Base-by-base conservation (phyloP, 2,329 filamentous ascomycete genomes). In the Ascomycota sp. region DNA sequence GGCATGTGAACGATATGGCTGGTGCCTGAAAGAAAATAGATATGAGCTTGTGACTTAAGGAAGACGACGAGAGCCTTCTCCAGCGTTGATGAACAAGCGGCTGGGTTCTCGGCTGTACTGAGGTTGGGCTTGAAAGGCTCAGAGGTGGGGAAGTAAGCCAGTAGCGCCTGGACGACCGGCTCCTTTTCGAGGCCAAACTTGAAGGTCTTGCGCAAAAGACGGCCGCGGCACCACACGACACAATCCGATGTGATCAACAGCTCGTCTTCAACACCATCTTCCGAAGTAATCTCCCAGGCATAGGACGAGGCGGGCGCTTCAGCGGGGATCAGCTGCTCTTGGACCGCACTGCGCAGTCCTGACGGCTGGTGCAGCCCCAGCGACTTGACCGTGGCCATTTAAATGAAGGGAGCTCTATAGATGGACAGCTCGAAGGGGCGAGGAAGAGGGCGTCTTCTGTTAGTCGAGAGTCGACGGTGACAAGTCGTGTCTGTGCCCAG, bases 1-100 rank as follows among this genome's bases (percentile, higher is more conserved):
- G 86, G 86, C 47, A 98, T 71, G 50, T 92, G 82, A 32, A 95
- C 66, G 37, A 92, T 71, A 63, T 98, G 80, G 48, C 71, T 89
- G 27, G 81, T 75, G 13, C 86, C 86, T 2, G 78, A 71, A 28
- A 95, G 66, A 50, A 91, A 93, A 60, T 84, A 91, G 41, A 98
- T 72, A 49, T 95, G 86, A 16, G 81, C 83, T 49, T 95, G 86
- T 0, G 81, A 84, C 54, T 80, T 84, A 42, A 98, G 68, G 43
- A 95, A 78, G 33, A 98, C 78, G 7, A 95, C 81, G 39, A 98
- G 58, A 5, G 86, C 83, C 46, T 75, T 66, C 30, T 68, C 66
- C 21, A 69, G 51, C 1, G 41, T 36, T 6, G 45, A 40, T 12
- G 37, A n/a, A 27, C 24, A 37, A 9, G 41, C 42, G 10, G 41